These are phyloP conservation scores for Fusarium sp. DNA, from an alignment of 2,329 filamentous ascomycete genomes.

Conservation along the genomic window DNA sequence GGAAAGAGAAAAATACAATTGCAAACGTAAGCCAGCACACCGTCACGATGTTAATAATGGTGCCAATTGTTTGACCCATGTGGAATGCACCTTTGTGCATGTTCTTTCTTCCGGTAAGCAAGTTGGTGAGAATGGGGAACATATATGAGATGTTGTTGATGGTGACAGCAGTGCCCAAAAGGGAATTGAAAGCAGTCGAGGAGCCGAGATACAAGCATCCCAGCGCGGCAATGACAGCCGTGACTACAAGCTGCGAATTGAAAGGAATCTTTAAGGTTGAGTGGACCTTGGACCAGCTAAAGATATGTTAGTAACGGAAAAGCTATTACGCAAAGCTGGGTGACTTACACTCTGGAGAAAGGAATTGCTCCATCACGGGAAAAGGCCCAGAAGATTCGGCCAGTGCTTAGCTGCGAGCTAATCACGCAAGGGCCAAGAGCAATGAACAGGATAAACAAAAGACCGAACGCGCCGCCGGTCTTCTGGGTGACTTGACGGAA, in stretches of 20 bases:
- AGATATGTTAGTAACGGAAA: accelerated
- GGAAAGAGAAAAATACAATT: slow-evolving; percentile 17
- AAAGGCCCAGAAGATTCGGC: slow-evolving; percentile 18
- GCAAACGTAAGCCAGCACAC: slow-evolving; percentile 8
- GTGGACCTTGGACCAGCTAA: slow-evolving; percentile 15
- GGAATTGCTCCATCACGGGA: slow-evolving; percentile 13
- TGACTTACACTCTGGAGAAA: not conserved
- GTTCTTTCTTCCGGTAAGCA: not conserved
- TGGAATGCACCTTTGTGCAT: slow-evolving; percentile 18
- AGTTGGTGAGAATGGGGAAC: slow-evolving; percentile 13
- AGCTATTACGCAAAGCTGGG: accelerated
- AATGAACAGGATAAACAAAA: not conserved
- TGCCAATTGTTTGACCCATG: not conserved
- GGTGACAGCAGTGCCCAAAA: slow-evolving; percentile 4
- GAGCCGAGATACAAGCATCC: slow-evolving; percentile 14
- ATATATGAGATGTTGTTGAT: slow-evolving; percentile 20
- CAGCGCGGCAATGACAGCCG: not conserved
- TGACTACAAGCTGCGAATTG: slow-evolving; percentile 3
- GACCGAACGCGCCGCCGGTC: not conserved
- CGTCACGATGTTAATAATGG: slow-evolving; percentile 4
- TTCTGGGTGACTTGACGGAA: slow-evolving; percentile 13
- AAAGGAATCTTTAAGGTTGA: not conserved
- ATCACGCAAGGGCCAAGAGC: slow-evolving; percentile 9
- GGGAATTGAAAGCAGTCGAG: slow-evolving; percentile 16
- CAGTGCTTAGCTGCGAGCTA: slow-evolving; percentile 17